These are phyloP conservation scores for Alternaria gaisen DNA, from an alignment of 2,329 filamentous ascomycete genomes.

Conservation along the genomic window DNA sequence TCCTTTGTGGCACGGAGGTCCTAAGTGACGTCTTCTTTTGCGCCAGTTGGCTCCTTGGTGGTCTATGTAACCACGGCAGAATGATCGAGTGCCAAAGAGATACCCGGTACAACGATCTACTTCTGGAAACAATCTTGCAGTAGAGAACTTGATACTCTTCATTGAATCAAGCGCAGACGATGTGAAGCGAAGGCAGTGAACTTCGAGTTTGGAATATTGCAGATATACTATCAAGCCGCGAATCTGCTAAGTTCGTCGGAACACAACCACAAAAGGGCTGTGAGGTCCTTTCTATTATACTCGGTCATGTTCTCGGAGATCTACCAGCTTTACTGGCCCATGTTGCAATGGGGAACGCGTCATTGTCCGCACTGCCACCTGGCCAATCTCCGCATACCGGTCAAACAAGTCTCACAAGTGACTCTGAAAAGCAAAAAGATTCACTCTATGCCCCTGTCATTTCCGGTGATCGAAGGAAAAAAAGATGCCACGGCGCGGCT, in stretches of 20 bases:
- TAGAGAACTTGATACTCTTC: too few species aligned
- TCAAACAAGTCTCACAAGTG: neutral
- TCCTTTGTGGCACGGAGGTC: neutral
- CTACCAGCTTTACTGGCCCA: neutral
- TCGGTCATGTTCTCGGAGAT: neutral
- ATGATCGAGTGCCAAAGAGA: neutral
- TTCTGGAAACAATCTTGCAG: neutral
- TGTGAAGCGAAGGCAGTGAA: neutral
- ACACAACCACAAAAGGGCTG: neutral
- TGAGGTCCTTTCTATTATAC: neutral
- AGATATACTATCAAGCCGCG: neutral
- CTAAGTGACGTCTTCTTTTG: neutral
- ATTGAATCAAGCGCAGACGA: neutral
- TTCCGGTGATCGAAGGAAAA: slow-evolving; percentile 1
- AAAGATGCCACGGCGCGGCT: neutral
- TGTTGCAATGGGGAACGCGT: neutral
- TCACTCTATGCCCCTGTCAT: neutral
- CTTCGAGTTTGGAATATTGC: neutral
- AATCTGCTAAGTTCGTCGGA: neutral
- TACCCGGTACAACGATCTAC: too few species aligned
- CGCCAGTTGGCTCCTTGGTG: neutral
- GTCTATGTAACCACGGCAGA: neutral
- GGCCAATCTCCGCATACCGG: neutral
- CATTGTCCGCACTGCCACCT: slow-evolving; percentile 1
- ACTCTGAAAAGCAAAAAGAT: neutral